A percentile compares a stretch with the other conserved stretches of the same genome.
Conservation (phyloP, 192 early-diverging fungal species). For the Coemansia asiatica region DNA sequence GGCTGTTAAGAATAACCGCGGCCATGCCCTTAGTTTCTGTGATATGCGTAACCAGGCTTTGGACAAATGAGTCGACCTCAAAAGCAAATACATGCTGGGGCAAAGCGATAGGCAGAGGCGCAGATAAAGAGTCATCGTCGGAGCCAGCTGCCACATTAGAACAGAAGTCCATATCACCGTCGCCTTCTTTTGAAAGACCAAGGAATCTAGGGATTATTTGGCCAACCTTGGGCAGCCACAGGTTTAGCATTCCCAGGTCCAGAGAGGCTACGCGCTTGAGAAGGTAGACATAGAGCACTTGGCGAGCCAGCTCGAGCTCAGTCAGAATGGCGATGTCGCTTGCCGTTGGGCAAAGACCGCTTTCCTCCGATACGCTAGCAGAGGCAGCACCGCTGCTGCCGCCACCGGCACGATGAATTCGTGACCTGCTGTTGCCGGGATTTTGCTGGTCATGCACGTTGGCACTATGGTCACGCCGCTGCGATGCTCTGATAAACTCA, state of each 20-base stretch:
- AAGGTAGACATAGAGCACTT: conserved; percentile 41
- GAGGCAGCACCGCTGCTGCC: background rate
- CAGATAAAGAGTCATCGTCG: background rate
- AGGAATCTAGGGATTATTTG: conserved; percentile 17
- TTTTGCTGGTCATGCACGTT: conserved; percentile 4
- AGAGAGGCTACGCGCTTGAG: conserved; percentile 24
- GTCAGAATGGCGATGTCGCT: conserved; percentile 19
- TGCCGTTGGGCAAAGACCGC: conserved; percentile 9
- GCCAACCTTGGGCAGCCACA: conserved; percentile 32
- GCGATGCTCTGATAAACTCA: conserved; percentile 19
- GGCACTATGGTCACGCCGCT: conserved; percentile 11
- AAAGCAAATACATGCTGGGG: conserved; percentile 17
- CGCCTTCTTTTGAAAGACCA: conserved; percentile 6
- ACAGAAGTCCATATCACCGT: background rate
- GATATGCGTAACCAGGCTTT: conserved; percentile 28
- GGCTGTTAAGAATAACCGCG: conserved; percentile 26
- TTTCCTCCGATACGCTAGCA: conserved; percentile 3
- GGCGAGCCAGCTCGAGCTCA: conserved; percentile 30
- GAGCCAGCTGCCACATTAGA: background rate
- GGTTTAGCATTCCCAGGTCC: conserved; percentile 36
- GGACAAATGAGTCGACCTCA: conserved; percentile 44
- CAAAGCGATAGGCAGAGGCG: conserved; percentile 12
- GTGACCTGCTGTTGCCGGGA: conserved; percentile 10
- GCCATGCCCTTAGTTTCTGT: conserved; percentile 10
- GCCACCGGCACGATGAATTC: background rate